Percentiles rank a stretch among this genome's conserved stretches.
phyloP scores from a whole-genome alignment of 139 green algal species.

The Chlorella sp. region DNA sequence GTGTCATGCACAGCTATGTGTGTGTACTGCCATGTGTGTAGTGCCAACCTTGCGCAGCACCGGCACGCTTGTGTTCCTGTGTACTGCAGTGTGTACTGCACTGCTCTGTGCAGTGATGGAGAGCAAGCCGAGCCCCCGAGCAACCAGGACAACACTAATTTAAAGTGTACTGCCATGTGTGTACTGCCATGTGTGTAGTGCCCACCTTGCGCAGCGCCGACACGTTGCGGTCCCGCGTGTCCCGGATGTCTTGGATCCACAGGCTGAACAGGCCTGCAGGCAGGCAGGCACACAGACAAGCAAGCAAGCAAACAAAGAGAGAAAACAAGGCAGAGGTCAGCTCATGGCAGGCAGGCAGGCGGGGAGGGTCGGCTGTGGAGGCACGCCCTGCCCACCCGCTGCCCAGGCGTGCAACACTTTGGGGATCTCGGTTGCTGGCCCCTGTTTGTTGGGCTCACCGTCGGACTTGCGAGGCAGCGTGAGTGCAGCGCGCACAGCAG shows the following conservation, averaged over 20 bases:
- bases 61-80: slow-evolving; percentile 30
- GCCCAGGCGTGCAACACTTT: too few relatives aligned
- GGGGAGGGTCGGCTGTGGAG: too few relatives aligned
- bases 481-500: slow-evolving; percentile 66
- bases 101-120: too few relatives aligned
- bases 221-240: slow-evolving; percentile 44
- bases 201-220: slow-evolving; percentile 42
- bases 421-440: too few relatives aligned
- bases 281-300: background rate
- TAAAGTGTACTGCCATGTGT: too few relatives aligned
- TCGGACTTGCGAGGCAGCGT: slow-evolving; percentile 45
- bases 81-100: too few relatives aligned
- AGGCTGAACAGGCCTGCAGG: slow-evolving; percentile 70
- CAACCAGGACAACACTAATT: too few relatives aligned
- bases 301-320: background rate
- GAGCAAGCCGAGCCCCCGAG: too few relatives aligned
- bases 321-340: background rate
- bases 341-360: background rate
- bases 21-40: too few relatives aligned
- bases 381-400: too few relatives aligned
- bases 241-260: slow-evolving; percentile 76
- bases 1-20: too few relatives aligned
- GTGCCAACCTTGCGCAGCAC: slow-evolving; percentile 39
- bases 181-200: too few relatives aligned
- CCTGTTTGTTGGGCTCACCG: background rate